Conservation (phyloP, 495 filamentous ascomycete genomes). For the Extremus antarcticus region DNA sequence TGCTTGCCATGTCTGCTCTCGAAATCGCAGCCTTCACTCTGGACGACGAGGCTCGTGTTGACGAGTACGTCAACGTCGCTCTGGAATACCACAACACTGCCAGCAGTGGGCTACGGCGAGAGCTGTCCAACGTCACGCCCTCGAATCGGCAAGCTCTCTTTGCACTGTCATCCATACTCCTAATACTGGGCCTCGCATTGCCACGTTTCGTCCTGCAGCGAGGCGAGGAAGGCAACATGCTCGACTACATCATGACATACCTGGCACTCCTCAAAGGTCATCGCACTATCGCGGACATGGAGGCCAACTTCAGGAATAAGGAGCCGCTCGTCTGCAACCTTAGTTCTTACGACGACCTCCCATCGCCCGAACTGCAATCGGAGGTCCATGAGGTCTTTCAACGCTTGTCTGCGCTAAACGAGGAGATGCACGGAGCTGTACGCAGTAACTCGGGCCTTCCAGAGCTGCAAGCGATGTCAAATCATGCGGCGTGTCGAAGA, state of each 20-base stretch:
- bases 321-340: no score
- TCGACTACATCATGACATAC: not conserved
- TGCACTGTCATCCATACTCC: not conserved
- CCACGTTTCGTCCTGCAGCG: not conserved
- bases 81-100: not conserved
- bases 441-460: not conserved
- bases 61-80: not conserved
- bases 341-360: not conserved
- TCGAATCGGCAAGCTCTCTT: not conserved
- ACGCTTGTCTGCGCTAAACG: not conserved
- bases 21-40: not conserved
- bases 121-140: not conserved
- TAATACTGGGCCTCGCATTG: not conserved
- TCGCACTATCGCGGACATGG: not conserved
- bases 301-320: not conserved
- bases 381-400: not conserved
- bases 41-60: not conserved
- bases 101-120: not conserved
- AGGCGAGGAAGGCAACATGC: not conserved
- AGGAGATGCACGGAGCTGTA: not conserved
- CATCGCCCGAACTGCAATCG: not conserved
- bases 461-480: not conserved
- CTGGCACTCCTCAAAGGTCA: not conserved
- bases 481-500: not conserved
- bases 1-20: not conserved